Evolutionary conservation across 805 yeast genomes (phyloP), one percentile per base, ranked within the genome.

Genomic region (Priceomyces medius): DNA sequence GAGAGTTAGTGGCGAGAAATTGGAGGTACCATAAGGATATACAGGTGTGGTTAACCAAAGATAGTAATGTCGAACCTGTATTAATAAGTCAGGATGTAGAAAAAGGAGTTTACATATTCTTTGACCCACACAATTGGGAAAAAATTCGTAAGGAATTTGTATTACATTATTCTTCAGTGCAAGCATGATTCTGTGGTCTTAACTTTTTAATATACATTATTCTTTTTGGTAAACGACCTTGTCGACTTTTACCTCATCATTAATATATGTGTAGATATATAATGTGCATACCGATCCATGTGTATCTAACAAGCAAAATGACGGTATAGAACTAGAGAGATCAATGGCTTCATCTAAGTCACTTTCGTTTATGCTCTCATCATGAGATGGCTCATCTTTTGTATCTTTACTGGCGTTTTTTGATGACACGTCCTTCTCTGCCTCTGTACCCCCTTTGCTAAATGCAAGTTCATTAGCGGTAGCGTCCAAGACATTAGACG

Each of bases 11-110:
- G 54, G 81, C 81, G 47, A 76, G 99, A 54, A 93, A 91, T 65
- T 93, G 99, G 99, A 78, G 98, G 51, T 93, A 87, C 58, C 99
- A 93, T 66, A 91, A 89, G 66, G 96, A 88, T 46, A 76, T 93
- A 42, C 95, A 90, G 67, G 89, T 93, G 38, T 93, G 99, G 99
- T 69, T 93, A 44, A 93, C 99, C 9, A 93, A 93, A 63, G 97
- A 89, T 55, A 86, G 95, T 20, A 79, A 80, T 53, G 81, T 82
- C 46, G 98, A 91, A 61, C 97, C 97, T 1, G 78, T 87, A 12
- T 87, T 88, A 44, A 66, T 71, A 16, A 79, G 85, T 24, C 84
- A 83, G 27, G 91, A 86, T 43, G 88, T 90, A 41, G 99, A 93
- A 65, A 78, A 91, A 46, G 98, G 99, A 1, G 81, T 89, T 7